Evolutionary conservation across 169 alveolate genomes (phyloP).

Genomic region (Babesia microti): DNA sequence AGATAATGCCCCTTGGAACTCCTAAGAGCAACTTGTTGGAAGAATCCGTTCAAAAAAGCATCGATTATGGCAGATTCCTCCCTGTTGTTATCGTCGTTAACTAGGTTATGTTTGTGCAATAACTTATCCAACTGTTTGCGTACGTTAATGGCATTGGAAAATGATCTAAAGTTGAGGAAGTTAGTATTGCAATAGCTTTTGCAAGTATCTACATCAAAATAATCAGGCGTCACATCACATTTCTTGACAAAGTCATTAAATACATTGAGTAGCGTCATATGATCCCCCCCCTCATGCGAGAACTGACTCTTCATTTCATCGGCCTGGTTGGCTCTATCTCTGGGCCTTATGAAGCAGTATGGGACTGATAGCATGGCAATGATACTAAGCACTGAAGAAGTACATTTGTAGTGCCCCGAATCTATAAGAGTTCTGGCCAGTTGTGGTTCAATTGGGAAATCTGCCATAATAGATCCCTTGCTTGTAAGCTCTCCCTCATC

Average conservation of each 20-base stretch:
- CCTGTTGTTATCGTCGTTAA: conserved; percentile 21
- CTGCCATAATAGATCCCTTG: conserved; percentile 90
- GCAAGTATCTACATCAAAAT: conserved; percentile 56
- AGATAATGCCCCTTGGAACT: conserved; percentile 80
- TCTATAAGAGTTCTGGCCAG: conserved; percentile 82
- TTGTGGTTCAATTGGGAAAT: conserved; percentile 98
- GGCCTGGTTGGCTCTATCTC: conserved; percentile 75
- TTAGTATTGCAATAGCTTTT: conserved; percentile 79
- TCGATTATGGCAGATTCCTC: not conserved
- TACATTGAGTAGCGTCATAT: conserved; percentile 84
- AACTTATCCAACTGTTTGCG: conserved; percentile 76
- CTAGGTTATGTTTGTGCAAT: conserved; percentile 61
- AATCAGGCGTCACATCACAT: conserved; percentile 28
- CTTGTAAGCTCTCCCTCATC: conserved; percentile 96
- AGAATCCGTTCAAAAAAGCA: conserved; percentile 76
- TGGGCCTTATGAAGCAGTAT: conserved; percentile 83
- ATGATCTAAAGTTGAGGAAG: conserved; percentile 75
- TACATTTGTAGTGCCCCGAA: conserved; percentile 71
- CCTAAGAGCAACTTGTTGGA: conserved; percentile 84
- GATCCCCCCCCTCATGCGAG: conserved; percentile 94
- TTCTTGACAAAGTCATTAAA: conserved; percentile 32
- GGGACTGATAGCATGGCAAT: conserved; percentile 88
- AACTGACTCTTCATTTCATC: conserved; percentile 85
- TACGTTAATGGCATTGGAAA: conserved; percentile 81
- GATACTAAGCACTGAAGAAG: conserved; percentile 77